Conservation (phyloP, 768 basidiomycete genomes). For the Symmetrospora coprosmae region DNA sequence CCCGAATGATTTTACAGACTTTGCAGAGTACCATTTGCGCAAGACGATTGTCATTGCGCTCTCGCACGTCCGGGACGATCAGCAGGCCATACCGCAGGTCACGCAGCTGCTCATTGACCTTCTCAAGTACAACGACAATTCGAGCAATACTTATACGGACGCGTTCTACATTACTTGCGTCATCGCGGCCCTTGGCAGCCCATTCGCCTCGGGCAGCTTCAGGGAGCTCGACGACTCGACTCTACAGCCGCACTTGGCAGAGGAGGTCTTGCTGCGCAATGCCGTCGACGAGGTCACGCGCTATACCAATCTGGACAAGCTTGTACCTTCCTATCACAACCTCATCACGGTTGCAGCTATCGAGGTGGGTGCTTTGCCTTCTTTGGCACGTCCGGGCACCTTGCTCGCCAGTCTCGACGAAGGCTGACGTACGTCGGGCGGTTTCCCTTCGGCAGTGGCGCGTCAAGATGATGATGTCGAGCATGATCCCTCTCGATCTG, state of each 20-base stretch:
- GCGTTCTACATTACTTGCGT: conserved; percentile 76
- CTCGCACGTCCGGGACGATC: conserved; percentile 71
- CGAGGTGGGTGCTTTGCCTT: conserved; percentile 49
- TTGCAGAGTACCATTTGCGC: conserved; percentile 84
- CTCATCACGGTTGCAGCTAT: conserved; percentile 78
- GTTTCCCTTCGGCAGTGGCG: conserved; percentile 49
- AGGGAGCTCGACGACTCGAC: conserved; percentile 39
- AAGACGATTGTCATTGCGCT: conserved; percentile 75
- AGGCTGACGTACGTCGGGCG: conserved; percentile 24
- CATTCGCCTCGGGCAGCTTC: conserved; percentile 44
- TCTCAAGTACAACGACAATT: conserved; percentile 89
- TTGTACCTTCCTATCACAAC: conserved; percentile 89
- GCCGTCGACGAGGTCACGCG: conserved; percentile 71
- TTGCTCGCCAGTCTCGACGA: too few relatives aligned
- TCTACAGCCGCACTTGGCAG: conserved; percentile 46
- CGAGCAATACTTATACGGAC: conserved; percentile 80
- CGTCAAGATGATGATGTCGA: conserved; percentile 58
- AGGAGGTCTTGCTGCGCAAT: conserved; percentile 48
- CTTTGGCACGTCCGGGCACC: conserved; percentile 26
- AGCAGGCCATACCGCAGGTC: conserved; percentile 71
- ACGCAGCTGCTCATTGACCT: conserved; percentile 80
- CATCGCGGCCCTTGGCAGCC: conserved; percentile 65
- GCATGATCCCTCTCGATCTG: conserved; percentile 61
- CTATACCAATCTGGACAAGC: conserved; percentile 83
- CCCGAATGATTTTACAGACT: conserved; percentile 83